A percentile compares a stretch with the other conserved stretches of the same genome.
Conservation (phyloP, 2,329 filamentous ascomycete species). For the Colletotrichum scovillei region DNA sequence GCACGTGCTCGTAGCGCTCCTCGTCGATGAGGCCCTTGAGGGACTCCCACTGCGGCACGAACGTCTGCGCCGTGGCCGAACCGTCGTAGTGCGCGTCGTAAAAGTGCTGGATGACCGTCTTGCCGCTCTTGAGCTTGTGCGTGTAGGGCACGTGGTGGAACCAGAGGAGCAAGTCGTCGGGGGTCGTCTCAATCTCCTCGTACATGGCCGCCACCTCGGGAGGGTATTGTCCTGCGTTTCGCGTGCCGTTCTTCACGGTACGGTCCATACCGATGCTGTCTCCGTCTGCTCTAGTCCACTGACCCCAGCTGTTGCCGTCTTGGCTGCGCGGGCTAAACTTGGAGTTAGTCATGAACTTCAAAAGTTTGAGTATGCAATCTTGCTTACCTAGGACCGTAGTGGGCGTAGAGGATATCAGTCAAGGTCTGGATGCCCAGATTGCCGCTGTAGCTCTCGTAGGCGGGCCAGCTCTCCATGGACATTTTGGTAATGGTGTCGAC, state of each 20-base stretch:
- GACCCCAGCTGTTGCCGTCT: slow-evolving; percentile 76
- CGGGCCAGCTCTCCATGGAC: slow-evolving; percentile 76
- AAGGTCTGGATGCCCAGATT: slow-evolving; percentile 78
- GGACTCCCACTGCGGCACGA: slow-evolving; percentile 64
- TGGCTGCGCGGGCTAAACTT: slow-evolving; percentile 68
- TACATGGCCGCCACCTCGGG: slow-evolving; percentile 66
- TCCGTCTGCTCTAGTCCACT: slow-evolving; percentile 76
- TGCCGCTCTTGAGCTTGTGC: slow-evolving; percentile 68
- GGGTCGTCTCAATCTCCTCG: slow-evolving; percentile 71
- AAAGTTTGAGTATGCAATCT: too few relatives aligned
- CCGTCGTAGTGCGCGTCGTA: slow-evolving; percentile 73
- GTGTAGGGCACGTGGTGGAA: slow-evolving; percentile 81
- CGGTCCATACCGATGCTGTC: slow-evolving; percentile 76
- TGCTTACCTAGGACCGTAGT: slow-evolving; percentile 66
- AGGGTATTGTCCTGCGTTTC: slow-evolving; percentile 74
- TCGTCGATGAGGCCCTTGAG: slow-evolving; percentile 68
- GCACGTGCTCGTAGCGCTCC: slow-evolving; percentile 68
- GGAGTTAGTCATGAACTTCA: not conserved
- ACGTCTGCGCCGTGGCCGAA: slow-evolving; percentile 69
- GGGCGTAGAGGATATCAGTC: slow-evolving; percentile 73
- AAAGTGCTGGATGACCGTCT: slow-evolving; percentile 76
- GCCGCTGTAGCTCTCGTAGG: slow-evolving; percentile 77
- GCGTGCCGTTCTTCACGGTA: slow-evolving; percentile 75
- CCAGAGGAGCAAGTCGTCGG: slow-evolving; percentile 77
- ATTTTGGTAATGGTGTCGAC: slow-evolving; percentile 69